These are phyloP conservation scores for Endocalyx cinctus DNA, from an alignment of 2,329 filamentous ascomycete species.

Conservation along the genomic window DNA sequence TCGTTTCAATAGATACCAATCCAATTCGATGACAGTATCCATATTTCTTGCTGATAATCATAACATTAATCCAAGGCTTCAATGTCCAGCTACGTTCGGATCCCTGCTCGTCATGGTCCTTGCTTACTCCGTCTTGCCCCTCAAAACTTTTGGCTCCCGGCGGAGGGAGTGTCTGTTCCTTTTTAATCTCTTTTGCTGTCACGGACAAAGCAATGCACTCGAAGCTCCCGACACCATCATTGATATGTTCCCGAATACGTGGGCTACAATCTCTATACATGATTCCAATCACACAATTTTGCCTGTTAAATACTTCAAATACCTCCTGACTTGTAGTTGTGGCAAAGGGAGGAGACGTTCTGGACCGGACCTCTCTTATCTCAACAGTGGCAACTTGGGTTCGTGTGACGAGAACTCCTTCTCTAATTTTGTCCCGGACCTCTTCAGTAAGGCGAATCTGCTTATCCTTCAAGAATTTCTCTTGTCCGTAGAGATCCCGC, in stretches of 20 bases:
- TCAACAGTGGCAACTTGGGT: neutral
- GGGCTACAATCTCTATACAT: neutral
- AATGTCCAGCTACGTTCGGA: neutral
- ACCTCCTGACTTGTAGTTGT: too few relatives aligned
- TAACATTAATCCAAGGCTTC: neutral
- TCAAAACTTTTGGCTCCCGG: neutral
- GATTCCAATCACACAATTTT: too few relatives aligned
- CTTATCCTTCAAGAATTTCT: neutral
- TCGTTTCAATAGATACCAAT: neutral
- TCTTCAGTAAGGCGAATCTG: neutral
- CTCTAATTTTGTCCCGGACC: neutral
- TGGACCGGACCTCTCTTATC: neutral
- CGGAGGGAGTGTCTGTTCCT: too few relatives aligned
- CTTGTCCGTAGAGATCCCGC: neutral
- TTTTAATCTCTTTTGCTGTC: neutral
- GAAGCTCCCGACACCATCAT: neutral
- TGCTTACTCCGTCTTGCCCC: too few relatives aligned
- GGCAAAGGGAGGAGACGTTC: too few relatives aligned
- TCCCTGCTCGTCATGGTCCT: neutral
- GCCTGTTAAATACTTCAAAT: too few relatives aligned
- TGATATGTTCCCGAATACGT: neutral
- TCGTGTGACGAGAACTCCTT: neutral
- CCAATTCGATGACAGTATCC: neutral
- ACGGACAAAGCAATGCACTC: neutral
- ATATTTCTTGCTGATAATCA: neutral